A percentile compares a stretch with the other conserved stretches of the same genome.
These are phyloP conservation scores for Rhazya stricta DNA, from an alignment of 257 asterid species.

Conservation along the genomic window DNA sequence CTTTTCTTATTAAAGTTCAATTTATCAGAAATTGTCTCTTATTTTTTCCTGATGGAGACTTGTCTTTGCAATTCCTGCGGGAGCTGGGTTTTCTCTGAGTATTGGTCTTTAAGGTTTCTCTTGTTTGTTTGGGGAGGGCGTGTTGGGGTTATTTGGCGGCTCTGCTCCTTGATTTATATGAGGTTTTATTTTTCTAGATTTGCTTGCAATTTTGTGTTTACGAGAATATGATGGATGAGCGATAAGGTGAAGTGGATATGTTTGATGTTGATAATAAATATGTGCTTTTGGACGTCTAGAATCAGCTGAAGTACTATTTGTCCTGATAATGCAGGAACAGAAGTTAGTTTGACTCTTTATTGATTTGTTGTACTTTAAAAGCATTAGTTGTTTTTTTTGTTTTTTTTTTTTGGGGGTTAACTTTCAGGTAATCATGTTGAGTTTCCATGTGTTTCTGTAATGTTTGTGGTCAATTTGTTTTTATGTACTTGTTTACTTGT, in stretches of 20 bases:
- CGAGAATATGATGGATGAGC: background rate
- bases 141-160: background rate
- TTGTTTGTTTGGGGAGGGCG: too few species aligned
- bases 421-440: background rate
- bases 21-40: background rate
- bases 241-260: background rate
- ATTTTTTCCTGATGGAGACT: too few species aligned
- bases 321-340: background rate
- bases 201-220: background rate
- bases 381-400: background rate
- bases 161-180: background rate
- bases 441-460: too few species aligned
- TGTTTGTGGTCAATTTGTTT: background rate
- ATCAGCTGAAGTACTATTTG: background rate
- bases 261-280: background rate
- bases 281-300: background rate
- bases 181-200: background rate
- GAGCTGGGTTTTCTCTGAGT: background rate
- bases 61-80: background rate
- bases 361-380: background rate
- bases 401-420: too few species aligned
- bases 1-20: background rate
- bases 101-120: background rate
- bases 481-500: background rate
- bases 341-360: background rate